phyloP scores from a whole-genome alignment of 176 grass and related monocot genomes.

The Carex kokanica region DNA sequence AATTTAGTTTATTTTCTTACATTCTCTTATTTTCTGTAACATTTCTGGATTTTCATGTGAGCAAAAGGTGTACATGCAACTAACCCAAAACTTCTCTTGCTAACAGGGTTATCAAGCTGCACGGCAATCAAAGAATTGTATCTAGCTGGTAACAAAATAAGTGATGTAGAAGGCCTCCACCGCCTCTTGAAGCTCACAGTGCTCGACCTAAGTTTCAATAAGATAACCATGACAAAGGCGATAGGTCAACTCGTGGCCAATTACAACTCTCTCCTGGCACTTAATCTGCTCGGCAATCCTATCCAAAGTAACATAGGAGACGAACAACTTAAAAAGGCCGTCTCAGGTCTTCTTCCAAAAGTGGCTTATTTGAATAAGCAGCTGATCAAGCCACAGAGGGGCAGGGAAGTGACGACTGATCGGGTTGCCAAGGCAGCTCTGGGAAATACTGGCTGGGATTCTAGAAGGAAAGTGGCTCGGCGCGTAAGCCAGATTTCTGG shows the following conservation, averaged over 20 bases:
- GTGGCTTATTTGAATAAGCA: conserved; percentile 82
- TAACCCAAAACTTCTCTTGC: not conserved
- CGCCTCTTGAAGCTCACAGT: conserved; percentile 72
- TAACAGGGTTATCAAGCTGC: conserved; percentile 64
- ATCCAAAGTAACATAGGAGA: conserved; percentile 76
- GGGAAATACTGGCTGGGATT: conserved; percentile 41
- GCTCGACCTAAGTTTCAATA: conserved; percentile 83
- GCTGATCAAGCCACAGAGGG: conserved; percentile 59
- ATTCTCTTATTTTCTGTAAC: not conserved
- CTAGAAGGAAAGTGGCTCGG: conserved; percentile 37
- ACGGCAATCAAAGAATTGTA: conserved; percentile 82
- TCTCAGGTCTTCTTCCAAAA: conserved; percentile 54
- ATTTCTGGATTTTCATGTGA: not conserved
- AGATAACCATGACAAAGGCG: conserved; percentile 67
- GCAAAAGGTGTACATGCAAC: not conserved
- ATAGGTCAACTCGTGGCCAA: conserved; percentile 90
- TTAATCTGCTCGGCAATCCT: conserved; percentile 77
- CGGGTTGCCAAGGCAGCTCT: conserved; percentile 77
- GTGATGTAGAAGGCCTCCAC: conserved; percentile 84
- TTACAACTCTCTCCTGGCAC: conserved; percentile 67
- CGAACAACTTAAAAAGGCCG: conserved; percentile 59
- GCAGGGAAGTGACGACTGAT: conserved; percentile 52
- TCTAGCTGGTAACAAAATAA: conserved; percentile 92
- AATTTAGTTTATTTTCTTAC: not conserved
- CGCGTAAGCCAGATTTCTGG: conserved; percentile 34